Evolutionary conservation across 768 basidiomycete species (phyloP), one percentile per base, ranked within the genome.

Genomic region (Amanita brunnescens): DNA sequence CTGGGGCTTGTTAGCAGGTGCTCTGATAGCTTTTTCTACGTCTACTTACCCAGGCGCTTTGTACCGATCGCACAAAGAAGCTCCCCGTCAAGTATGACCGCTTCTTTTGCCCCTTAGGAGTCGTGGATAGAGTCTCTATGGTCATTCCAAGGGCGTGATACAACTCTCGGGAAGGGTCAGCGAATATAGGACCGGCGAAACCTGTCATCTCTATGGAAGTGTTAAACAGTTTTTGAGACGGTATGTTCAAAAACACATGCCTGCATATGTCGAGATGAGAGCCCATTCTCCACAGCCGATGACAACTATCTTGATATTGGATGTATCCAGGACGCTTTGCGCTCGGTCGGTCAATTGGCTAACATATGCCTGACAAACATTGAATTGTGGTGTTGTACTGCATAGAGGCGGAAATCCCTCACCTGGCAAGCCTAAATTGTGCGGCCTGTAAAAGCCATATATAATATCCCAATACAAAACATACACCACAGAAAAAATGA

Each of bases 401-500:
- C 35, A 21, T 33, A 39, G 14, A 12, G 39, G 4, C 39, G 18
- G 16, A 49, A 2, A 49, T 24, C 29, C 34, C 61, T 55, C 58
- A 72, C 77, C 71, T 73, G 71, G 49, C 77, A 78, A 45, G 48
- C 62, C 76, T 73, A 51, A 2, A 41, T 42, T 23, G 26, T 4
- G 24, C 24, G 6, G 16, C 13, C 20, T 38, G 23, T 29, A 23
- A 51, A 24, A 20, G 8, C 10, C 26, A 42, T 8, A 4, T 26
- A 13, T 14, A 9, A 35, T 34, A 52, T 37, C n/a, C n/a, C 21
- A 41, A 23, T n/a, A 39, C 4, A 13, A 26, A 8, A 48, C 23
- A 41, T 64, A 82, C 80, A 14, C 80, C 80, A 55, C 83, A 83
- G 57, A 81, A 81, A 60, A 83, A 83, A 61, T 83, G 80, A 6